These are phyloP conservation scores for Groenewaldozyma auringiensis DNA, from an alignment of 1,139 yeast species.

Conservation along the genomic window DNA sequence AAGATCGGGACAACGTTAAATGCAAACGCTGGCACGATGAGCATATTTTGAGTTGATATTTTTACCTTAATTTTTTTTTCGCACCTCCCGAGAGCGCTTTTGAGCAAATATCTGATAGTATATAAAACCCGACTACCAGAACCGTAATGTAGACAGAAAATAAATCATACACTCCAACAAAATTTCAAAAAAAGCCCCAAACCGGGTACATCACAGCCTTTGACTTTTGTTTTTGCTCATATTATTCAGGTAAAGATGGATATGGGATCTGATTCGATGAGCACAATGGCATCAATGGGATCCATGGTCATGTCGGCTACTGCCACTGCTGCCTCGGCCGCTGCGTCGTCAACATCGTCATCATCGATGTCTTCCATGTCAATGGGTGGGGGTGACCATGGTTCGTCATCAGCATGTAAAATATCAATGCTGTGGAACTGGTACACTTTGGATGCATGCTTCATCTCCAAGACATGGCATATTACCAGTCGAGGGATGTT, in stretches of 20 bases:
- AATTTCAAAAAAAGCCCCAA: no score
- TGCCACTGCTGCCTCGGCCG: constrained; percentile 7
- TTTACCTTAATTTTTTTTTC: no score
- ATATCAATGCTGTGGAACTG: constrained; percentile 48
- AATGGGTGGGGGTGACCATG: constrained; percentile 4
- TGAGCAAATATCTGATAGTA: no score
- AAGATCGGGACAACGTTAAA: no score
- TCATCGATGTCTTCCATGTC: constrained; percentile 4
- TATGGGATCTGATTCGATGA: constrained; percentile 3
- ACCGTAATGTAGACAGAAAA: no score
- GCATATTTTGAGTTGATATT: no score
- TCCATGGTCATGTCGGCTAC: constrained; percentile 9
- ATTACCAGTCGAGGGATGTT: constrained; percentile 51
- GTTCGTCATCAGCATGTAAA: constrained; percentile 19
- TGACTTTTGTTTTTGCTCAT: no score
- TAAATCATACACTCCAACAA: no score
- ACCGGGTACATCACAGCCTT: not conserved
- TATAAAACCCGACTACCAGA: no score
- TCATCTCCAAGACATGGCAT: constrained; percentile 59
- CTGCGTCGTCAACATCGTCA: constrained; percentile 9
- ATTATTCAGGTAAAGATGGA: not conserved
- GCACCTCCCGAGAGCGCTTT: no score
- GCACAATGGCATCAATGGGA: constrained; percentile 5
- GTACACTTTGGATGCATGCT: constrained; percentile 56
- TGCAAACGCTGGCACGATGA: no score